Conservation (phyloP, 441 rosid species). For the Raphanus hybrid region DNA sequence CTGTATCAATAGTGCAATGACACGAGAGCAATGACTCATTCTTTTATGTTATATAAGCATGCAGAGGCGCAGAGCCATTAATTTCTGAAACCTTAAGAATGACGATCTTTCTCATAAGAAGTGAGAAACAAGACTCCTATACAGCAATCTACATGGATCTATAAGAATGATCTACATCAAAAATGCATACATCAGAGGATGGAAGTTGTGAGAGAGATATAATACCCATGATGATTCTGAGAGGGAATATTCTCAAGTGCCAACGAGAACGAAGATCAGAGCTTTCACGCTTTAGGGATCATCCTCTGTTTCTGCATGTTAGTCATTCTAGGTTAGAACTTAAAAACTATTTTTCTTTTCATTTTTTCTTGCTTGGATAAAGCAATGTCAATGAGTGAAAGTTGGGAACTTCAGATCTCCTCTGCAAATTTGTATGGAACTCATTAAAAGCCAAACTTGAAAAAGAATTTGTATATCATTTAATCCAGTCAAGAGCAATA, state of each 20-base stretch:
- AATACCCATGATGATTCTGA: constrained; percentile 47
- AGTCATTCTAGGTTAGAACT: constrained; percentile 18
- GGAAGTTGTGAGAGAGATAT: constrained; percentile 9
- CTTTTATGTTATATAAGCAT: background rate
- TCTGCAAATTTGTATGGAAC: constrained; percentile 11
- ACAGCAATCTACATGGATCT: constrained; percentile 29
- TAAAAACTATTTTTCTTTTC: background rate
- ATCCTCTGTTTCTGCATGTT: constrained; percentile 17
- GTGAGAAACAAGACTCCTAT: background rate
- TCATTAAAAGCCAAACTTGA: constrained; percentile 24
- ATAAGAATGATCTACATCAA: background rate
- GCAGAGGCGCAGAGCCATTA: constrained; percentile 23
- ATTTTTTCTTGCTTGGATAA: background rate
- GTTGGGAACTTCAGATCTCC: constrained; percentile 20
- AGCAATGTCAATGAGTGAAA: constrained; percentile 9
- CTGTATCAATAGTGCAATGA: constrained; percentile 30
- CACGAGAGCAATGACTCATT: background rate
- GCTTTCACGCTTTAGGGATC: constrained; percentile 28
- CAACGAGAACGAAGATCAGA: background rate
- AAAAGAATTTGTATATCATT: background rate
- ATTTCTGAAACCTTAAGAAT: background rate
- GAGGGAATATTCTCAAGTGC: background rate
- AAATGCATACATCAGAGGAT: background rate
- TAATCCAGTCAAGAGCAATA: background rate
- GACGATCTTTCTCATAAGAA: background rate